phyloP scores from a whole-genome alignment of 2,329 filamentous ascomycete species.

The Aureobasidium sp. region DNA sequence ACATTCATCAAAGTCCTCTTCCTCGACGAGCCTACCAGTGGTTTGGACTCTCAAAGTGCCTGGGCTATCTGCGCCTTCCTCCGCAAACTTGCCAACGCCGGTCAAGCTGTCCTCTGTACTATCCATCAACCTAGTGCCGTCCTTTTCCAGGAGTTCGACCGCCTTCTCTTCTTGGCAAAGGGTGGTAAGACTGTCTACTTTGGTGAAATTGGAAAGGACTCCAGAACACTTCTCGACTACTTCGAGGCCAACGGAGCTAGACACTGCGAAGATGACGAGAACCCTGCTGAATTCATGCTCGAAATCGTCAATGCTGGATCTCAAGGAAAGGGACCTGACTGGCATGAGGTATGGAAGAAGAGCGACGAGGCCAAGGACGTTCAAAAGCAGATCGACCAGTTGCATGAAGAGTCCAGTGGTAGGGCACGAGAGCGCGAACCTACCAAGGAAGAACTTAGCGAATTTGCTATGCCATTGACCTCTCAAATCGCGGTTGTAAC shows the following conservation, averaged over 20 bases:
- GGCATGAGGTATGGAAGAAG: slow-evolving; percentile 33
- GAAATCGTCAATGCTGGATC: slow-evolving; percentile 30
- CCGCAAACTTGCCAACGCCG: slow-evolving; percentile 67
- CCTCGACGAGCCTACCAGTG: slow-evolving; percentile 70
- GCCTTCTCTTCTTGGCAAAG: slow-evolving; percentile 66
- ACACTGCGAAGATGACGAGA: slow-evolving; percentile 46
- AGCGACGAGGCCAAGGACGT: slow-evolving; percentile 24
- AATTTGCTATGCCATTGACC: slow-evolving; percentile 37
- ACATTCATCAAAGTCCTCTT: slow-evolving; percentile 46
- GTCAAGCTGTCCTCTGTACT: slow-evolving; percentile 82
- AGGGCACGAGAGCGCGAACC: slow-evolving; percentile 13
- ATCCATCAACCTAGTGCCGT: slow-evolving; percentile 86
- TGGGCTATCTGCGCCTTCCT: slow-evolving; percentile 73
- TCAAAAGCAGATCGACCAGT: slow-evolving; percentile 30
- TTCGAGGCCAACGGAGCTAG: slow-evolving; percentile 50
- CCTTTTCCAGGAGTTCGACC: slow-evolving; percentile 81
- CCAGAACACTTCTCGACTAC: slow-evolving; percentile 56
- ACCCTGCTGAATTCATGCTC: slow-evolving; percentile 74
- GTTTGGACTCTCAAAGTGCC: slow-evolving; percentile 62
- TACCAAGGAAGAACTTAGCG: slow-evolving; percentile 29
- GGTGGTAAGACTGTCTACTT: slow-evolving; percentile 82
- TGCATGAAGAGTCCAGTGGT: slow-evolving; percentile 28
- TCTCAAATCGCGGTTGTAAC: slow-evolving; percentile 30
- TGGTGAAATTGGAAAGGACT: slow-evolving; percentile 72
- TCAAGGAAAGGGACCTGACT: slow-evolving; percentile 27